Evolutionary conservation across 768 basidiomycete species (phyloP).

Genomic region (Porpolomopsis calyptriformis): DNA sequence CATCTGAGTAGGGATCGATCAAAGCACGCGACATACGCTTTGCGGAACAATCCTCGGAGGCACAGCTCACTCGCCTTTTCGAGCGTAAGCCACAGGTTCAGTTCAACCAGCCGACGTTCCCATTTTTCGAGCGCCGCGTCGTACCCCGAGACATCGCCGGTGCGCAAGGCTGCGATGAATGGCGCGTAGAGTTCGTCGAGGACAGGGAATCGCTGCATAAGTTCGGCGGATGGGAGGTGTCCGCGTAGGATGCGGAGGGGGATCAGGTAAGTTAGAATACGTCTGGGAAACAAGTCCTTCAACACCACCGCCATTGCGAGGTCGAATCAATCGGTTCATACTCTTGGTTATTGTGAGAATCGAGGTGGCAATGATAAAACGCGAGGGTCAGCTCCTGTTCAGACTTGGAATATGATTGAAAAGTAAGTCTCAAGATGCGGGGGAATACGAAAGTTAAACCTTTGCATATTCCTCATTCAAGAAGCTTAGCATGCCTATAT

Average conservation of each 20-base stretch:
- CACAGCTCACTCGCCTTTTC: conserved; percentile 86
- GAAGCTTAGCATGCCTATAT: conserved; percentile 90
- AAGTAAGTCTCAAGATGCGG: not conserved
- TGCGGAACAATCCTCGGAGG: conserved; percentile 69
- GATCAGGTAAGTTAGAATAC: conserved; percentile 84
- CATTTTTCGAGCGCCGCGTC: conserved; percentile 64
- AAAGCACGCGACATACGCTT: conserved; percentile 43
- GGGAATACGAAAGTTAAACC: conserved; percentile 30
- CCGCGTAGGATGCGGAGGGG: conserved; percentile 84
- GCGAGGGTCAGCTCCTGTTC: conserved; percentile 82
- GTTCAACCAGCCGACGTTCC: conserved; percentile 70
- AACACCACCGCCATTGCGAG: not conserved
- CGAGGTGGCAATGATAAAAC: conserved; percentile 70
- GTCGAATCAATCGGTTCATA: conserved; percentile 29
- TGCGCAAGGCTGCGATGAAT: conserved; percentile 69
- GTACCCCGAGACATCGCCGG: conserved; percentile 69
- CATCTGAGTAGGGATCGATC: not conserved
- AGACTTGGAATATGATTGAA: conserved; percentile 35
- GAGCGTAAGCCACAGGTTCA: conserved; percentile 77
- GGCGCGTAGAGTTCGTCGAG: conserved; percentile 66
- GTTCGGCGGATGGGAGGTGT: conserved; percentile 63
- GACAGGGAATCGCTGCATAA: conserved; percentile 64
- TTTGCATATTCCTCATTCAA: conserved; percentile 85
- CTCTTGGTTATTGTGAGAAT: conserved; percentile 73
- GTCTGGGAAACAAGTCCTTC: conserved; percentile 34